Percentiles rank a stretch among this genome's conserved stretches.
Conservation (phyloP, 371 early-diverging fungal species). For the Thermomucor indicae-seudaticae region DNA sequence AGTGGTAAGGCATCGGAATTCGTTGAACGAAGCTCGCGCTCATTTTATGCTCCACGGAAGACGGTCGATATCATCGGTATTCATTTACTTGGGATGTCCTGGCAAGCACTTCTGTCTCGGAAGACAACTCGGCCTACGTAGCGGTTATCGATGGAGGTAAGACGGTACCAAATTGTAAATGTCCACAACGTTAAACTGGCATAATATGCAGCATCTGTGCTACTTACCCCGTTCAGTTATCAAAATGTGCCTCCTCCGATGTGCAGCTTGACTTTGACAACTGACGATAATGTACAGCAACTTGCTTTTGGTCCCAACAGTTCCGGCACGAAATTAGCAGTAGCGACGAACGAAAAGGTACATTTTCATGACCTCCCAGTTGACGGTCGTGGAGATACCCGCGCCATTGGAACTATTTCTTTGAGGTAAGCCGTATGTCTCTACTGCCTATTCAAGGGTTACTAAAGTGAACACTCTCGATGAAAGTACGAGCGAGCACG, state of each 20-base stretch:
- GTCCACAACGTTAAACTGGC: neutral
- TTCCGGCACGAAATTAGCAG: constrained; percentile 68
- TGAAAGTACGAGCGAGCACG: too few species aligned
- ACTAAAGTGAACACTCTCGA: constrained; percentile 2
- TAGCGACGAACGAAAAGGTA: constrained; percentile 51
- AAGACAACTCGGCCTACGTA: constrained; percentile 60
- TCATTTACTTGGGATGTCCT: constrained; percentile 57
- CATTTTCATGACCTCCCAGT: constrained; percentile 42
- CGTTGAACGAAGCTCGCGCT: neutral
- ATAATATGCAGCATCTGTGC: constrained; percentile 28
- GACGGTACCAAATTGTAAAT: neutral
- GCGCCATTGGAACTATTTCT: constrained; percentile 8
- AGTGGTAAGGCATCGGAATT: constrained; percentile 10
- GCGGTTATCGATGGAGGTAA: constrained; percentile 77
- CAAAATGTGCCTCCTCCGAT: constrained; percentile 96
- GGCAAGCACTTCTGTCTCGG: constrained; percentile 46
- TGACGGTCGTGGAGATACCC: constrained; percentile 21
- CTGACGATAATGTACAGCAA: constrained; percentile 47
- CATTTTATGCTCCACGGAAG: constrained; percentile 1
- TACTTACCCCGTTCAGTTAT: constrained; percentile 83
- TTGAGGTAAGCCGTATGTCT: constrained; percentile 1
- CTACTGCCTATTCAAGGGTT: neutral
- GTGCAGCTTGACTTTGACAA: constrained; percentile 48
- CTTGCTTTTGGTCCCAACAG: constrained; percentile 62
- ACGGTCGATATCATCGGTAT: constrained; percentile 52